Base-by-base conservation (phyloP, 2,329 filamentous ascomycete species). In the Calonectria pseudoturangicola region DNA sequence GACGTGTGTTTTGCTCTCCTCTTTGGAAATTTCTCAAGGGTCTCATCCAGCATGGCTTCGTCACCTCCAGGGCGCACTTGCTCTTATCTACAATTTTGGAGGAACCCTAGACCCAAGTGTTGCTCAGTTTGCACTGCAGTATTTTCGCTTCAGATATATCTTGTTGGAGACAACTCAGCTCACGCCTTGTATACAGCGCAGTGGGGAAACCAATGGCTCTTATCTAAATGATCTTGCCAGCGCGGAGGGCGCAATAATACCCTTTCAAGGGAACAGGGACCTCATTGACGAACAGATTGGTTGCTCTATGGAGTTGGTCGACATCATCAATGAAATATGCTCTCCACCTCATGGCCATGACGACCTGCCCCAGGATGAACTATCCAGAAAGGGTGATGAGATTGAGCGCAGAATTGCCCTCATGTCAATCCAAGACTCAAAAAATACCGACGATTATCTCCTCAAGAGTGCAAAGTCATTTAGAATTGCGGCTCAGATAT, bases 291-390 rank as follows among this genome's bases (percentile, higher is more conserved):
- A 78, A 16, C 77, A 78, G 1, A 76, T 79, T 9, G 77, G 77
- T 1, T 79, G 77, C 41, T 79, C 77, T 0, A 79, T 79, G 77
- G 77, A 78, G 43, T 60, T 79, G 18, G 77, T 79, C 28, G 76
- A 79, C 48, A 75, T 78, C 1, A 76, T 79, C 28, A 79, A 78
- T 4, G 71, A 77, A 25, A 75, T 78, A 47, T 79, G 75, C 13
- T 70, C 77, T 5, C 30, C 76, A 8, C 72, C 77, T 5, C 50
- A 73, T 6, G 41, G 48, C 12, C 58, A 58, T 2, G 54, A 28
- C 2, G 33, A 66, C 1, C n/a, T 72, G 1, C 47, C 74, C 15
- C 64, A 72, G 28, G 70, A 75, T 27, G 54, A 75, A 2, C 48
- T 74, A 2, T 48, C 73, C 18, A 28, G 30, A 2, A 70, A 72